phyloP scores from a whole-genome alignment of 148 eudicot species.

The Rhododendron molle region DNA sequence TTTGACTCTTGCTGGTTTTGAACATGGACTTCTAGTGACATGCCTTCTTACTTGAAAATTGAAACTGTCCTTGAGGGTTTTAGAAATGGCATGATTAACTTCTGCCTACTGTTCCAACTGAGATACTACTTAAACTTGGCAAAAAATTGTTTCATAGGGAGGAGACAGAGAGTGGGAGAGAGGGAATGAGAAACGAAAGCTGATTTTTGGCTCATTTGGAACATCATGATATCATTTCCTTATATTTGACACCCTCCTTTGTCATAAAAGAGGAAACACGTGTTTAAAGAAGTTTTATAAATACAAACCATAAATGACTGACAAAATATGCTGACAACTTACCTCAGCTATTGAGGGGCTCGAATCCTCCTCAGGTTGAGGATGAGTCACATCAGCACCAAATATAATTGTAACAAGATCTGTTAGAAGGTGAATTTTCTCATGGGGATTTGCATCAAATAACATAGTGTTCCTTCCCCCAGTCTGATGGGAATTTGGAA shows the following conservation, averaged over 20 bases:
- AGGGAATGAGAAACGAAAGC: background rate
- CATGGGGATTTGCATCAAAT: too few species aligned
- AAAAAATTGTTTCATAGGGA: background rate
- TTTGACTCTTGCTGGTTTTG: background rate
- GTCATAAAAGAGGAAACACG: background rate
- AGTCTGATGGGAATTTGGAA: background rate
- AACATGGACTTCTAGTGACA: background rate
- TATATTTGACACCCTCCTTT: background rate
- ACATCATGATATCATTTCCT: background rate
- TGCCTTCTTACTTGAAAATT: background rate
- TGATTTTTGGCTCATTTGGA: background rate
- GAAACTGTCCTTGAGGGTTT: too few species aligned
- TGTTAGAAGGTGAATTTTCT: too few species aligned
- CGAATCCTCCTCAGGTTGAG: too few species aligned
- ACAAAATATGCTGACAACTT: too few species aligned
- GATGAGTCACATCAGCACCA: background rate
- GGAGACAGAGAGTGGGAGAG: too few species aligned
- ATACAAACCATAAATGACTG: background rate
- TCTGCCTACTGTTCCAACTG: background rate
- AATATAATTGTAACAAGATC: too few species aligned
- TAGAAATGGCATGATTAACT: too few species aligned
- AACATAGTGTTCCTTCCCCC: too few species aligned
- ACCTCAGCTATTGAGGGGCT: too few species aligned
- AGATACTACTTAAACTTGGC: background rate
- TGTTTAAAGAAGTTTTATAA: background rate